These are phyloP conservation scores for Schizochytrium sp. DNA, from an alignment of 108 stramenopile genomes.

Conservation along the genomic window DNA sequence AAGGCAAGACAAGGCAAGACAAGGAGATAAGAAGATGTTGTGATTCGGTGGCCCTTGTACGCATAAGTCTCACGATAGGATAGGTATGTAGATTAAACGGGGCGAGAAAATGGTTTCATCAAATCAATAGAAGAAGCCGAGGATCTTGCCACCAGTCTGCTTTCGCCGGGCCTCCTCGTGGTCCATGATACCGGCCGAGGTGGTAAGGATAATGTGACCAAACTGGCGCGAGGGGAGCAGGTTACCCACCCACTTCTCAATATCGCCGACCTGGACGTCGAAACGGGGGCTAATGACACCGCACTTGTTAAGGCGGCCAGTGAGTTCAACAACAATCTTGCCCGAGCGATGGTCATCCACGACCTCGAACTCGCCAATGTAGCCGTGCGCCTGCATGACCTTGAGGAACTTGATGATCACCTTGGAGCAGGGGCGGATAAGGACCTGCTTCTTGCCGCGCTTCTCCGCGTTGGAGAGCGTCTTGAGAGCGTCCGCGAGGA, in stretches of 20 bases:
- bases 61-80: not conserved
- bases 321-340: slow-evolving; percentile 94
- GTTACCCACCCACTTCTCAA: slow-evolving; percentile 96
- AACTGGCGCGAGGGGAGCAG: slow-evolving; percentile 96
- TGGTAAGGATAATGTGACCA: slow-evolving; percentile 93
- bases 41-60: too few species aligned
- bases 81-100: not conserved
- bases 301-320: slow-evolving; percentile 94
- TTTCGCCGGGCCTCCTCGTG: slow-evolving; percentile 99
- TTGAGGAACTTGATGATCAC: slow-evolving; percentile 98
- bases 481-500: slow-evolving; percentile 98
- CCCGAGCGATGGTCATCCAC: slow-evolving; percentile 97
- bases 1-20: too few species aligned
- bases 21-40: too few species aligned
- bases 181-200: slow-evolving; percentile 98
- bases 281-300: slow-evolving; percentile 97
- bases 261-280: slow-evolving; percentile 76
- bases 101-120: not conserved
- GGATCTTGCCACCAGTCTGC: slow-evolving; percentile 99
- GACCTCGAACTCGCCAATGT: slow-evolving; percentile 99
- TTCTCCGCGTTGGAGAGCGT: slow-evolving; percentile 99
- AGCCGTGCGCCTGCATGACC: slow-evolving; percentile 99
- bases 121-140: slow-evolving; percentile 94
- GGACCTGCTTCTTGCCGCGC: slow-evolving; percentile 96
- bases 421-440: slow-evolving; percentile 97